phyloP scores from a whole-genome alignment of 139 green algal species.

The Chara braunii region DNA sequence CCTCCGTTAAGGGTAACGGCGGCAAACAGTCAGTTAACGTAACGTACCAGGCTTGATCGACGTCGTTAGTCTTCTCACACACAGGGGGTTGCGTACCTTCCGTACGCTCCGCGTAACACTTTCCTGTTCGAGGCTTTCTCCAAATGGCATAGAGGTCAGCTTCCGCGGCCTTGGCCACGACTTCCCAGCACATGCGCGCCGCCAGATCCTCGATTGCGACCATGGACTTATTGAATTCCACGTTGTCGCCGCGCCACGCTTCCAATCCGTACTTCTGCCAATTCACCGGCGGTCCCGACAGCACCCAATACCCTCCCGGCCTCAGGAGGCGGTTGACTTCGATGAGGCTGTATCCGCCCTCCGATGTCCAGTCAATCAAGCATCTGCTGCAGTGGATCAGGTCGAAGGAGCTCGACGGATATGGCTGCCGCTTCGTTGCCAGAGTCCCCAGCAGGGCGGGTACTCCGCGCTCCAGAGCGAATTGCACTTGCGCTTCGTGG shows the following conservation, averaged over 20 bases:
- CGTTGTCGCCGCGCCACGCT: too few relatives aligned
- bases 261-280: too few relatives aligned
- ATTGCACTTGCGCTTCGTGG: conserved; percentile 20
- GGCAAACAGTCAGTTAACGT: too few relatives aligned
- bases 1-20: too few relatives aligned
- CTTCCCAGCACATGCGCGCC: conserved; percentile 30
- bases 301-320: conserved; percentile 17
- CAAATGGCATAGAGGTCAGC: conserved; percentile 19
- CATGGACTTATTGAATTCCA: too few relatives aligned
- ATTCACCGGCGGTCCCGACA: conserved; percentile 18
- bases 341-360: conserved; percentile 12
- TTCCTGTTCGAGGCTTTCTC: conserved; percentile 1
- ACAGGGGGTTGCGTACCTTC: conserved; percentile 1
- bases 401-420: conserved; percentile 3
- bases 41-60: conserved; percentile 7
- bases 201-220: too few relatives aligned
- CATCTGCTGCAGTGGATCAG: conserved; percentile 8
- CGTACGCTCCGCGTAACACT: not conserved
- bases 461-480: conserved; percentile 21
- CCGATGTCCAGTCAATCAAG: conserved; percentile 9
- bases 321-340: conserved; percentile 11
- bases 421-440: conserved; percentile 16
- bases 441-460: conserved; percentile 18
- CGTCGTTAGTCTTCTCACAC: not conserved
- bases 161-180: not conserved